phyloP scores from a whole-genome alignment of 495 filamentous ascomycete species.

The Thermochaetoides thermophila region DNA sequence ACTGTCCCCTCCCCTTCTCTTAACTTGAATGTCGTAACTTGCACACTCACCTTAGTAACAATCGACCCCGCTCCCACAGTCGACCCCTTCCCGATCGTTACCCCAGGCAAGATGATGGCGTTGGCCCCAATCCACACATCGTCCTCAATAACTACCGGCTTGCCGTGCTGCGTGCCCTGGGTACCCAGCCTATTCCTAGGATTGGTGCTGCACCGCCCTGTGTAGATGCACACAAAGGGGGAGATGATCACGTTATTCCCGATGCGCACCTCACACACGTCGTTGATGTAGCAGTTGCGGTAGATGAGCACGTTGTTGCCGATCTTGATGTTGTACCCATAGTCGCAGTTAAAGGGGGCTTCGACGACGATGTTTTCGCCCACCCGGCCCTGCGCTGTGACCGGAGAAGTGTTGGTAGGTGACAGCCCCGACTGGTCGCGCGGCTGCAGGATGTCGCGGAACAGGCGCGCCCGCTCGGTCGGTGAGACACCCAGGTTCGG shows the following conservation, averaged over 20 bases:
- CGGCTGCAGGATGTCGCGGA: constrained; percentile 54
- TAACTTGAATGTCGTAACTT: background rate
- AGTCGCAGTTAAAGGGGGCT: constrained; percentile 85
- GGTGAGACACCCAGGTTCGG: constrained; percentile 59
- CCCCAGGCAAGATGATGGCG: constrained; percentile 70
- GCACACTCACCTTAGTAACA: constrained; percentile 59
- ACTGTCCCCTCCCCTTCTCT: background rate
- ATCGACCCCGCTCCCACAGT: constrained; percentile 77
- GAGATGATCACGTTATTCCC: constrained; percentile 71
- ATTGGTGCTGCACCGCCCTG: constrained; percentile 59
- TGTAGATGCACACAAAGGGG: constrained; percentile 77
- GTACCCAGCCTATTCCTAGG: constrained; percentile 61
- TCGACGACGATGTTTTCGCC: constrained; percentile 70
- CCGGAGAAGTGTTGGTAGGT: constrained; percentile 30
- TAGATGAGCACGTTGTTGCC: constrained; percentile 79
- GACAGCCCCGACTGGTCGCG: constrained; percentile 33
- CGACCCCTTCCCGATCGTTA: constrained; percentile 64
- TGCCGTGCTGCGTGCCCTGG: constrained; percentile 55
- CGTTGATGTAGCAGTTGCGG: constrained; percentile 74
- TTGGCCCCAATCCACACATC: constrained; percentile 61
- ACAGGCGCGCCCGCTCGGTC: constrained; percentile 64
- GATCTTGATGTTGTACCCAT: constrained; percentile 86
- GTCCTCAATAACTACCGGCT: constrained; percentile 65
- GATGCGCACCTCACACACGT: constrained; percentile 57
- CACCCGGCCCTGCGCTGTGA: constrained; percentile 45